Evolutionary conservation across 768 basidiomycete genomes (phyloP).

Genomic region (Termitomyces sp.): DNA sequence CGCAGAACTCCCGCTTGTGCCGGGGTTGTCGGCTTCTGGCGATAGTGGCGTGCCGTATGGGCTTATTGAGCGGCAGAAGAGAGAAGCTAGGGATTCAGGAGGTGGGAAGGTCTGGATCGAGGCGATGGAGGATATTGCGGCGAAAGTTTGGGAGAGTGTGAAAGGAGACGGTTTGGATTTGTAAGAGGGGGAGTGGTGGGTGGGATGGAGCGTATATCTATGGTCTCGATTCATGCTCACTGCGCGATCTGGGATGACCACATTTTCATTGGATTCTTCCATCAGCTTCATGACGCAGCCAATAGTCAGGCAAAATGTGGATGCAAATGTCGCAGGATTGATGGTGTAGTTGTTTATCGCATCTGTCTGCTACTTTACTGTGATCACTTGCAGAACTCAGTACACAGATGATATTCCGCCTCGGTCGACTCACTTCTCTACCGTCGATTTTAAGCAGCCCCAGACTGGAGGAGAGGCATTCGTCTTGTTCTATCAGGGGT

Average conservation of each 20-base stretch:
- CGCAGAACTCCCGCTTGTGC: slow-evolving; percentile 79
- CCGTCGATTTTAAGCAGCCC: no score
- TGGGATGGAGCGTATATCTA: no score
- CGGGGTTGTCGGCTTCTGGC: slow-evolving; percentile 68
- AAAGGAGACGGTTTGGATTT: background rate
- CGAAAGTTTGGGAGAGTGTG: slow-evolving; percentile 13
- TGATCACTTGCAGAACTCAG: no score
- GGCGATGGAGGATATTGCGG: slow-evolving; percentile 18
- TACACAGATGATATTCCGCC: no score
- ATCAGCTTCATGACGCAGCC: background rate
- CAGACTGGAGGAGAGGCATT: no score
- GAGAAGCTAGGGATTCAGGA: slow-evolving; percentile 10
- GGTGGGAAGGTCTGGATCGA: slow-evolving; percentile 19
- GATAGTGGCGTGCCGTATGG: slow-evolving; percentile 53
- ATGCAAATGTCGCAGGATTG: background rate
- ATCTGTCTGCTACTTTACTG: no score
- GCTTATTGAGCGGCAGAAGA: slow-evolving; percentile 16
- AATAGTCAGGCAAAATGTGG: background rate
- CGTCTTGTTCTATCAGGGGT: slow-evolving; percentile 2
- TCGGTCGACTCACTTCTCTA: no score
- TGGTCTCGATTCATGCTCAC: background rate
- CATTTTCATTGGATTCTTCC: background rate
- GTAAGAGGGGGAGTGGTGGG: background rate
- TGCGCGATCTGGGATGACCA: background rate
- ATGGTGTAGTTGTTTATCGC: no score